These are phyloP conservation scores for Syncephalastrum monosporum DNA, from an alignment of 371 early-diverging fungal species.

Conservation along the genomic window DNA sequence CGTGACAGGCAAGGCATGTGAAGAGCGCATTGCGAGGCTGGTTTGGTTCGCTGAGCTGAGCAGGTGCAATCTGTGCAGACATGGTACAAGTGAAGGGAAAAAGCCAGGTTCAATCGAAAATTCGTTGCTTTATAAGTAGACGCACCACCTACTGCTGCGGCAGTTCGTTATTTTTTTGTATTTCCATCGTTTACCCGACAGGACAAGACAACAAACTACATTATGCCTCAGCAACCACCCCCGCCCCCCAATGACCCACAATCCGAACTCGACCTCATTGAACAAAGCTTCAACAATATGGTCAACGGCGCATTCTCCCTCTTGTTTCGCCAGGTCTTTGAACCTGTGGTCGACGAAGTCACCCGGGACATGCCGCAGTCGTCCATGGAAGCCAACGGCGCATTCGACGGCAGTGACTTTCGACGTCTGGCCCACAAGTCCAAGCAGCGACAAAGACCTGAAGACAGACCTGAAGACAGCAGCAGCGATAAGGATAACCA, in stretches of 20 bases:
- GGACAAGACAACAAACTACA: too few species aligned
- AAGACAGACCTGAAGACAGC: background rate
- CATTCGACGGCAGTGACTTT: constrained; percentile 39
- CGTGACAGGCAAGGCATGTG: constrained; percentile 80
- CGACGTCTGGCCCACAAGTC: constrained; percentile 31
- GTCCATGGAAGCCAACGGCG: constrained; percentile 5
- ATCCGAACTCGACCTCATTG: constrained; percentile 35
- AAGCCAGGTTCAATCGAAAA: too few species aligned
- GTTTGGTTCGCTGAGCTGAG: constrained; percentile 14
- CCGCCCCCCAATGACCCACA: constrained; percentile 9
- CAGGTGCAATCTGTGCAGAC: background rate
- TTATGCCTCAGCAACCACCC: background rate
- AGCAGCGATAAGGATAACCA: background rate
- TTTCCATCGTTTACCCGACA: too few species aligned
- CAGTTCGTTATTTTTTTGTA: too few species aligned
- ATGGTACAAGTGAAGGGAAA: too few species aligned
- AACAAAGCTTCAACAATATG: constrained; percentile 36
- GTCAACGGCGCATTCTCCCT: constrained; percentile 31
- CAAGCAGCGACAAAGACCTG: constrained; percentile 15
- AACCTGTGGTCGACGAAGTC: constrained; percentile 10
- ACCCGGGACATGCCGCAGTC: background rate
- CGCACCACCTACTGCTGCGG: too few species aligned
- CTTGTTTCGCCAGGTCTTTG: constrained; percentile 26
- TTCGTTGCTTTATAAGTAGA: too few species aligned
- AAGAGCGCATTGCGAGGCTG: constrained; percentile 28